Percentiles rank a stretch among this genome's conserved stretches.
Conservation (phyloP, 495 filamentous ascomycete genomes). For the Xeromyces bisporus region DNA sequence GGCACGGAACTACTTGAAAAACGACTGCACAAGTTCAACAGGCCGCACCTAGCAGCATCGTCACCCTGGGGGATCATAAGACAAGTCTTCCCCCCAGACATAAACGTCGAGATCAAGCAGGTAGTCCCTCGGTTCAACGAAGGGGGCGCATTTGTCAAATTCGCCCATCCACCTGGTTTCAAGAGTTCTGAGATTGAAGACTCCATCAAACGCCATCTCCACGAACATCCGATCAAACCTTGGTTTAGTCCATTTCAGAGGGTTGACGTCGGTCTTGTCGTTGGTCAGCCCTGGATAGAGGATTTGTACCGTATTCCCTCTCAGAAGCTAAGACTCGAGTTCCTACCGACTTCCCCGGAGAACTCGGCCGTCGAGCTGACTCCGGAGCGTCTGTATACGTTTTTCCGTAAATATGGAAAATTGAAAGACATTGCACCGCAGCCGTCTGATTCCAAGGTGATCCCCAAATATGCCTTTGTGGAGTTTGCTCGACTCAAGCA, state of each 20-base stretch:
- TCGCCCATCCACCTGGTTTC: slow-evolving; percentile 39
- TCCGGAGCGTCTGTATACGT: slow-evolving; percentile 67
- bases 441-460: slow-evolving; percentile 63
- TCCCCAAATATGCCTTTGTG: slow-evolving; percentile 63
- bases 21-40: slow-evolving; percentile 47
- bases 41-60: slow-evolving; percentile 34
- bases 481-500: slow-evolving; percentile 54
- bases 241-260: slow-evolving; percentile 76
- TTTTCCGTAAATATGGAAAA: slow-evolving; percentile 87
- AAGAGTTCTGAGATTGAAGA: slow-evolving; percentile 41
- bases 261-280: slow-evolving; percentile 51
- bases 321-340: slow-evolving; percentile 61
- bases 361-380: slow-evolving; percentile 55
- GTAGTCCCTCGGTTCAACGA: slow-evolving; percentile 74
- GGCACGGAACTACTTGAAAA: slow-evolving; percentile 38
- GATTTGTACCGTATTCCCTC: slow-evolving; percentile 77
- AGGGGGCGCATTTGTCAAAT: slow-evolving; percentile 88
- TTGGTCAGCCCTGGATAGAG: slow-evolving; percentile 85
- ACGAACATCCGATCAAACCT: slow-evolving; percentile 57
- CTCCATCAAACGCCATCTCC: slow-evolving; percentile 36
- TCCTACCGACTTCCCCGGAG: slow-evolving; percentile 51
- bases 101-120: slow-evolving; percentile 56
- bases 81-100: slow-evolving; percentile 37
- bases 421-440: slow-evolving; percentile 64
- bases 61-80: slow-evolving; percentile 49